Percentiles rank a stretch among this genome's conserved stretches.
Evolutionary conservation across 2,329 filamentous ascomycete genomes (phyloP).

Genomic region (Cytospora schulzeri): DNA sequence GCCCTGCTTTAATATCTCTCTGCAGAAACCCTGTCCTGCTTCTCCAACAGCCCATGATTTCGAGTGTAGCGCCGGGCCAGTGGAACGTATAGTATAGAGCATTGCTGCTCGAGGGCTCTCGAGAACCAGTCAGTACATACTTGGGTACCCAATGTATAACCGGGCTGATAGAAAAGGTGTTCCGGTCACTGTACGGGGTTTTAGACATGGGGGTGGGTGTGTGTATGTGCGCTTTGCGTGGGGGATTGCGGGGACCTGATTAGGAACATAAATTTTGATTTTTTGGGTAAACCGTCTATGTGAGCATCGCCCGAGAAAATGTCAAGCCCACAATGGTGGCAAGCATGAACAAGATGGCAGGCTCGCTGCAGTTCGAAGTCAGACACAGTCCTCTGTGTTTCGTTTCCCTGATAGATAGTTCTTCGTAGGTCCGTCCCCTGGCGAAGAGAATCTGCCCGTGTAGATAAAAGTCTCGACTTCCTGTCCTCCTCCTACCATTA

Average conservation of each 20-base stretch:
- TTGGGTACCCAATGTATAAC: background rate
- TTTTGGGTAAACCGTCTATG: conserved; percentile 23
- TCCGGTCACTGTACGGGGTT: background rate
- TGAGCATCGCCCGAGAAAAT: conserved; percentile 22
- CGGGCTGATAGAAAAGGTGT: background rate
- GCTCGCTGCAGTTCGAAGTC: conserved; percentile 9
- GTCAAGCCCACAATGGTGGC: conserved; percentile 12
- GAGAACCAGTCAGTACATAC: background rate
- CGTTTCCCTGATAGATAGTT: conserved; percentile 1
- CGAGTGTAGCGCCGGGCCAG: background rate
- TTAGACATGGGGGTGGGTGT: background rate
- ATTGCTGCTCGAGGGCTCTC: background rate
- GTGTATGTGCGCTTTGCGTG: background rate
- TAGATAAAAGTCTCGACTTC: background rate
- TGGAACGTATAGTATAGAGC: background rate
- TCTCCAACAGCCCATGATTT: background rate
- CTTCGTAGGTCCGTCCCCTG: conserved; percentile 14
- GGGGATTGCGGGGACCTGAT: conserved; percentile 1
- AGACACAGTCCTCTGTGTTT: conserved; percentile 9
- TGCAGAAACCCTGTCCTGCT: background rate
- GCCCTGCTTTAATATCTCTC: background rate
- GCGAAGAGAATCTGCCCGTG: conserved; percentile 1
- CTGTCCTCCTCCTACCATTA: conserved; percentile 14
- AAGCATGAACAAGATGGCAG: conserved; percentile 18
- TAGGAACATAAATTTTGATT: conserved; percentile 18